Conservation (phyloP, 1,139 yeast species). For the Hemisphaericaspora xylanilytica region DNA sequence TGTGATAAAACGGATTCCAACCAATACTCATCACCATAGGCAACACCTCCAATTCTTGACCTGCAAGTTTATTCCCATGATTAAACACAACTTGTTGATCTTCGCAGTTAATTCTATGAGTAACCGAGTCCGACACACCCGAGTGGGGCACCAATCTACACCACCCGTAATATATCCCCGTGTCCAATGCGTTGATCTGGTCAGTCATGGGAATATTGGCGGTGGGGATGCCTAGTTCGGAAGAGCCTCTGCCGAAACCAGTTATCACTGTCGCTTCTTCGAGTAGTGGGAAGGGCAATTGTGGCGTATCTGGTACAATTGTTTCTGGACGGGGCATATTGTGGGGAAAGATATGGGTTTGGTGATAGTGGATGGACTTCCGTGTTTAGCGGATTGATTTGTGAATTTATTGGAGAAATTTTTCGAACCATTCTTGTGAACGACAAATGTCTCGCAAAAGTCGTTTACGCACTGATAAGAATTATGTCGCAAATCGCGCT, state of each 20-base stretch:
- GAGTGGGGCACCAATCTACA: slow-evolving; percentile 41
- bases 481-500: no score
- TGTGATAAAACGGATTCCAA: slow-evolving; percentile 90
- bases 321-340: slow-evolving; percentile 31
- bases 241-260: slow-evolving; percentile 95
- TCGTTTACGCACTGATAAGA: no score
- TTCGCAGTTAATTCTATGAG: slow-evolving; percentile 33
- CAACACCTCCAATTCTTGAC: slow-evolving; percentile 42
- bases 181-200: slow-evolving; percentile 47
- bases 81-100: slow-evolving; percentile 52
- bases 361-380: no score
- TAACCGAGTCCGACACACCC: slow-evolving; percentile 9
- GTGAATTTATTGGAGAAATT: no score
- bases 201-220: slow-evolving; percentile 78
- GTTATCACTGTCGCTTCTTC: slow-evolving; percentile 61
- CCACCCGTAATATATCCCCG: slow-evolving; percentile 94
- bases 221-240: slow-evolving; percentile 93
- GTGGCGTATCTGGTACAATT: slow-evolving; percentile 46
- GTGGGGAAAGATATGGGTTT: no score
- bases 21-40: slow-evolving; percentile 98
- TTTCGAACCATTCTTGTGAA: neutral
- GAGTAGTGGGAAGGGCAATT: slow-evolving; percentile 64
- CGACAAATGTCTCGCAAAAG: neutral
- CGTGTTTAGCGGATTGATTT: no score
- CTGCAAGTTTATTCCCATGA: slow-evolving; percentile 53